Evolutionary conservation across 2,329 filamentous ascomycete genomes (phyloP).

Genomic region (Daldinia sp.): DNA sequence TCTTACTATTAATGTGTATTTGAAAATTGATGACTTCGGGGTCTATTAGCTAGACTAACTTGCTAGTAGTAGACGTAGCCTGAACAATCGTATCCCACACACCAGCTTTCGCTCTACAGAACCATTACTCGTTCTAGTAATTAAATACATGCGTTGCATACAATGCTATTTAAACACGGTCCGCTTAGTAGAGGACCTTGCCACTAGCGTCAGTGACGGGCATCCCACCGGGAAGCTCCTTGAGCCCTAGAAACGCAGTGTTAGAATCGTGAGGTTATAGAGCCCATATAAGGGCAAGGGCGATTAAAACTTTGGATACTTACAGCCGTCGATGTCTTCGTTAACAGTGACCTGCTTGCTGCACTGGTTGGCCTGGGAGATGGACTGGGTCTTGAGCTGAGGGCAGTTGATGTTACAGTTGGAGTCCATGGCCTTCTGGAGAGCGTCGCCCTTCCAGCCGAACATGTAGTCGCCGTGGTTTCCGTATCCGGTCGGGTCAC

Average conservation of each 20-base stretch:
- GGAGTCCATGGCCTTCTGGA: conserved; percentile 45
- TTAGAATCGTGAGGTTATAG: conserved; percentile 5
- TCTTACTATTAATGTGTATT: not conserved
- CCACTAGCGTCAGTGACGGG: conserved; percentile 33
- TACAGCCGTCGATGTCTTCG: conserved; percentile 40
- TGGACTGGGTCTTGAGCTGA: conserved; percentile 31
- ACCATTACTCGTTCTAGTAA: conserved; percentile 4
- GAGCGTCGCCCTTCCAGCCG: conserved; percentile 48
- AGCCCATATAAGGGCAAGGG: not conserved
- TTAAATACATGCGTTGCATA: not conserved
- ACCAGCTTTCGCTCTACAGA: not conserved
- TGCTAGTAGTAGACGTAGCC: not conserved
- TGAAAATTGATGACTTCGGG: not conserved
- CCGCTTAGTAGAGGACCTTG: conserved; percentile 24
- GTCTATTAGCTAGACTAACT: not conserved
- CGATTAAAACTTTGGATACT: conserved; percentile 13
- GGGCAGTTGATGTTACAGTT: conserved; percentile 47
- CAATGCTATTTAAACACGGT: not conserved
- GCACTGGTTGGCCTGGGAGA: conserved; percentile 39
- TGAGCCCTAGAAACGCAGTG: conserved; percentile 27
- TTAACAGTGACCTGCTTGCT: conserved; percentile 30
- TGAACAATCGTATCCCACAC: not conserved
- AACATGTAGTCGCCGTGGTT: conserved; percentile 50
- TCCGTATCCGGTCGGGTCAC: conserved; percentile 45
- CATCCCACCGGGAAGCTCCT: conserved; percentile 35